A percentile compares a stretch with the other conserved stretches of the same genome.
Evolutionary conservation across 2,329 filamentous ascomycete genomes (phyloP).

Genomic region (Botryosphaeria dothidea): DNA sequence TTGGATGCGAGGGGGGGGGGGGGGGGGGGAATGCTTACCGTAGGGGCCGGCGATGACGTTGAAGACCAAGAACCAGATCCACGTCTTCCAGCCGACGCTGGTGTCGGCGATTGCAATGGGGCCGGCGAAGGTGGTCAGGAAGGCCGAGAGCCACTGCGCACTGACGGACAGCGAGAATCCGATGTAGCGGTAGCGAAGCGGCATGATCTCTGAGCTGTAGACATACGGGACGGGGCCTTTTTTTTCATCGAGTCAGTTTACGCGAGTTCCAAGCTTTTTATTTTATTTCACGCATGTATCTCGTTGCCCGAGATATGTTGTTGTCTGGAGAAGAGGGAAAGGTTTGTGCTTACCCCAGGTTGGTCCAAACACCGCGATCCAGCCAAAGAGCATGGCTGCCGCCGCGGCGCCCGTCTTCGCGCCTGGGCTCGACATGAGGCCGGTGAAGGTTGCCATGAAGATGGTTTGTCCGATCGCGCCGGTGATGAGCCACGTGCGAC

Average conservation of each 20-base stretch:
- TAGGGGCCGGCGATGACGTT: conserved; percentile 35
- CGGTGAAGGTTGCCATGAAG: conserved; percentile 33
- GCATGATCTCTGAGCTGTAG: conserved; percentile 36
- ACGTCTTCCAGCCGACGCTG: conserved; percentile 36
- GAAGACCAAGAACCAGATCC: conserved; percentile 36
- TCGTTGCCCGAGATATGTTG: too few relatives aligned
- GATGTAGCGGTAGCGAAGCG: conserved; percentile 37
- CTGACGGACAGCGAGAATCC: conserved; percentile 34
- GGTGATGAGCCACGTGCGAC: conserved; percentile 28
- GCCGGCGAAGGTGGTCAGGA: conserved; percentile 38
- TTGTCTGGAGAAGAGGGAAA: not conserved
- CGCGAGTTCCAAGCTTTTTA: too few relatives aligned
- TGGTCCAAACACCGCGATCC: conserved; percentile 34
- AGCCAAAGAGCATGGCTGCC: conserved; percentile 34
- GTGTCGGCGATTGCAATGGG: conserved; percentile 32
- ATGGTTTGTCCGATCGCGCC: conserved; percentile 25
- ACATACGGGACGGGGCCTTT: conserved; percentile 27
- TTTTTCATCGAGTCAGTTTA: not conserved
- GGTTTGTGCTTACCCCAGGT: conserved; percentile 27
- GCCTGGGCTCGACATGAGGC: conserved; percentile 22
- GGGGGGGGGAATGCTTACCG: conserved; percentile 11
- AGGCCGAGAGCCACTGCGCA: conserved; percentile 38
- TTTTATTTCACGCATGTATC: too few relatives aligned
- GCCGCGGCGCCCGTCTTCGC: conserved; percentile 27
- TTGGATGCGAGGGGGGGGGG: not conserved